Percentiles rank a stretch among this genome's conserved stretches.
These are phyloP conservation scores for Vanrija sp. DNA, from an alignment of 1,284 basidiomycete genomes.

Conservation along the genomic window DNA sequence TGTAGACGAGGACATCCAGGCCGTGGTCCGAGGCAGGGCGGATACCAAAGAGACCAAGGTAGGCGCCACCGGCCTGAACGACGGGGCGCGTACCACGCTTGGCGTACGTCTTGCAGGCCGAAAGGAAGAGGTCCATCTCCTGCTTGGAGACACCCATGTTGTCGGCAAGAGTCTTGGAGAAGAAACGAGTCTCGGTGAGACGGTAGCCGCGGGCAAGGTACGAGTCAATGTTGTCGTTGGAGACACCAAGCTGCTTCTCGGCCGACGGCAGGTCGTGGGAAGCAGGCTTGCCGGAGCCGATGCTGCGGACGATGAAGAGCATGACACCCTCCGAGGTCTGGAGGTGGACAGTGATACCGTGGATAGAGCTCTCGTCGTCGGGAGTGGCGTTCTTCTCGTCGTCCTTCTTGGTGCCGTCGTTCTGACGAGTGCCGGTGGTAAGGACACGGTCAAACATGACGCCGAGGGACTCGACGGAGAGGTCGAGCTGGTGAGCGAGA, in stretches of 20 bases:
- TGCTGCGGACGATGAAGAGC: constrained; percentile 53
- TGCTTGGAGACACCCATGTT: constrained; percentile 50
- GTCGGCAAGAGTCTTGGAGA: constrained; percentile 51
- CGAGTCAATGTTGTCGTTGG: constrained; percentile 46
- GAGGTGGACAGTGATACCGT: constrained; percentile 45
- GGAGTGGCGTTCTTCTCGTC: constrained; percentile 24
- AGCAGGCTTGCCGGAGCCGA: constrained; percentile 38
- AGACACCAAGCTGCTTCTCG: constrained; percentile 22
- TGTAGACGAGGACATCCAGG: constrained; percentile 53
- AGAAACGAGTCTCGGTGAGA: constrained; percentile 53
- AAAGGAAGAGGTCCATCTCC: constrained; percentile 53
- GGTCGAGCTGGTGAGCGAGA: constrained; percentile 50
- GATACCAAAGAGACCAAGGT: constrained; percentile 53
- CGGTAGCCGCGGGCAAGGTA: constrained; percentile 53
- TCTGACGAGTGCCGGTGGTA: constrained; percentile 48
- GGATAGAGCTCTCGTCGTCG: constrained; percentile 44
- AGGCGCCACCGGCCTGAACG: constrained; percentile 53
- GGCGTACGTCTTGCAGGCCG: constrained; percentile 53
- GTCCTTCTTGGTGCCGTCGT: constrained; percentile 13
- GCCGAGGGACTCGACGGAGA: constrained; percentile 58
- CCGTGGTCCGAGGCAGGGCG: constrained; percentile 46
- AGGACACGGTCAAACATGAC: constrained; percentile 56
- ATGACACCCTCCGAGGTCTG: constrained; percentile 50
- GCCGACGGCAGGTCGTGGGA: constrained; percentile 27
- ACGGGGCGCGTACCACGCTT: constrained; percentile 53